phyloP scores from a whole-genome alignment of 768 basidiomycete species.

The Tulasnella sp. region DNA sequence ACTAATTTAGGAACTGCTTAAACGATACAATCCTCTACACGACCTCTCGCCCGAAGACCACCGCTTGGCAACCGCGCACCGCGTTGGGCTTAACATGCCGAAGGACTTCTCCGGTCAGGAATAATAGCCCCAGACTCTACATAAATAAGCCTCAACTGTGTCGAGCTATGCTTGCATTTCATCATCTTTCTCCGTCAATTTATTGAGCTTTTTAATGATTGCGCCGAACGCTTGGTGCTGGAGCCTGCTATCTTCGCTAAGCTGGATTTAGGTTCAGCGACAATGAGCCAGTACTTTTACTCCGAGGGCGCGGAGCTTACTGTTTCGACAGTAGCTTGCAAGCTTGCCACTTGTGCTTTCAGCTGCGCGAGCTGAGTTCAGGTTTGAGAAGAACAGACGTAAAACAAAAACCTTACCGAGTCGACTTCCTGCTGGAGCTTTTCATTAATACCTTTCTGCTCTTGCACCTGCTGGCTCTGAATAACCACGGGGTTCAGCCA shows the following conservation, averaged over 20 bases:
- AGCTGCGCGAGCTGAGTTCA: background rate
- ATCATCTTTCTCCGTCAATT: background rate
- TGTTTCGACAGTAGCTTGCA: background rate
- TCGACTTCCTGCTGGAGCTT: background rate
- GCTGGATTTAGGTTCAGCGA: background rate
- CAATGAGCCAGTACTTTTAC: background rate
- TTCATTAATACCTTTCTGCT: background rate
- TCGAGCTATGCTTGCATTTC: background rate
- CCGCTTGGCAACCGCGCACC: slow-evolving; percentile 65
- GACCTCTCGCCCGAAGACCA: slow-evolving; percentile 75
- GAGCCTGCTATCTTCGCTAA: background rate
- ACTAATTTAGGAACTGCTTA: slow-evolving; percentile 54
- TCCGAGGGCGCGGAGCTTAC: background rate
- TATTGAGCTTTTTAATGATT: background rate
- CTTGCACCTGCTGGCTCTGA: background rate
- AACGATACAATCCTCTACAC: slow-evolving; percentile 78
- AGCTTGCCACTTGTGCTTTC: background rate
- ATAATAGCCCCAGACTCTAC: background rate
- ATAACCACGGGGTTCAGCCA: background rate
- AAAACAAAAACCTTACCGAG: background rate
- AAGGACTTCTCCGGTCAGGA: slow-evolving; percentile 27
- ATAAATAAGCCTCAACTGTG: background rate
- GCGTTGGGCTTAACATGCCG: slow-evolving; percentile 81
- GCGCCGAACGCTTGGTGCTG: background rate
- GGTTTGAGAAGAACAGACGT: background rate